These are phyloP conservation scores for Trichoderma sp. DNA, from an alignment of 2,329 filamentous ascomycete genomes.

Conservation along the genomic window DNA sequence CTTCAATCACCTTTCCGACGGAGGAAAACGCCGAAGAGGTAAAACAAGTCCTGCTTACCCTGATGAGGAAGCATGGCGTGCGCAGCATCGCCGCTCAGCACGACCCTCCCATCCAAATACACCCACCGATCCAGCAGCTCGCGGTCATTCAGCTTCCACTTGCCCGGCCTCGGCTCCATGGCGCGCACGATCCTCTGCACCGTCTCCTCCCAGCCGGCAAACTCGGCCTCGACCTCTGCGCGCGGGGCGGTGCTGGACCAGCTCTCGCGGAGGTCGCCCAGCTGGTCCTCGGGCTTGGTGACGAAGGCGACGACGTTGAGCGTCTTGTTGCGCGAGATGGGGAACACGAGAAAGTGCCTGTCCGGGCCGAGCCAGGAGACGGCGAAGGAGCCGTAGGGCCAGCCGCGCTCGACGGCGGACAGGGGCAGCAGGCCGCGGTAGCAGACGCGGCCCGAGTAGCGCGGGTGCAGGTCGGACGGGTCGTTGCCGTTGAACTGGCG, in stretches of 20 bases:
- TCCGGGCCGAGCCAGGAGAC: conserved; percentile 14
- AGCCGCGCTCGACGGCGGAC: conserved; percentile 7
- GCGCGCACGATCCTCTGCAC: conserved; percentile 17
- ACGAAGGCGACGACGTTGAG: conserved; percentile 21
- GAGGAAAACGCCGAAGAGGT: too few relatives aligned
- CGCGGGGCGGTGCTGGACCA: conserved; percentile 19
- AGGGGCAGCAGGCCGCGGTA: conserved; percentile 16
- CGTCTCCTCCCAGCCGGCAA: conserved; percentile 20
- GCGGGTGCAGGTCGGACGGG: not conserved
- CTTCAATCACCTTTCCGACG: not conserved
- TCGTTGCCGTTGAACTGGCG: conserved; percentile 12
- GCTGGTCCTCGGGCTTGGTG: conserved; percentile 1
- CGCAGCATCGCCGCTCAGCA: conserved; percentile 14
- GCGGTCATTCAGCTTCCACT: conserved; percentile 24
- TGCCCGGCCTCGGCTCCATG: conserved; percentile 17
- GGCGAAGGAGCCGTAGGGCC: conserved; percentile 16
- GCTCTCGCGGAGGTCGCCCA: conserved; percentile 4
- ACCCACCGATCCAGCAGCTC: conserved; percentile 18
- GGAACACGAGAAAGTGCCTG: conserved; percentile 22
- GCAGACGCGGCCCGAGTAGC: conserved; percentile 19
- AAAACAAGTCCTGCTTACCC: not conserved
- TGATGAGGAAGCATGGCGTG: conserved; percentile 25
- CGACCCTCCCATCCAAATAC: conserved; percentile 8
- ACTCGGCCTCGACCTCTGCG: conserved; percentile 15
- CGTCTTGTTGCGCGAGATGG: conserved; percentile 21